Conservation (phyloP, 2,329 filamentous ascomycete genomes). For the Furcasterigmium sp. region DNA sequence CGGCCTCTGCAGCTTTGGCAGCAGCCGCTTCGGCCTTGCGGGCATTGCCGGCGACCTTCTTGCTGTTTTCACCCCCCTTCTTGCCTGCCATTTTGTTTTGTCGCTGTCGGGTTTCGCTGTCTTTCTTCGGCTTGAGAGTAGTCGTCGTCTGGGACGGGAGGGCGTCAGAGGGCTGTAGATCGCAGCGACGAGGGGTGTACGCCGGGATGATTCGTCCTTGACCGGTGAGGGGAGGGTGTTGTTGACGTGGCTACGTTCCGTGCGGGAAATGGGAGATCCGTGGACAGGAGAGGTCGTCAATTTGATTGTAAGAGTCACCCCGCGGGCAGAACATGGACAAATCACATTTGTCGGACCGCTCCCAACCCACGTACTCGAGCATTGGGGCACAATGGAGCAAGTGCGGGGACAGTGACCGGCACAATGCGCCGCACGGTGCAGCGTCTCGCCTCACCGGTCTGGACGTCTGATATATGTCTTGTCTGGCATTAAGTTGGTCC, state of each 20-base stretch:
- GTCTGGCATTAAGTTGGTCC: no score
- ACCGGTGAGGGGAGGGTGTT: background rate
- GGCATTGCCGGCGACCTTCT: constrained; percentile 86
- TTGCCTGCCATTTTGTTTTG: constrained; percentile 58
- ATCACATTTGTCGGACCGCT: background rate
- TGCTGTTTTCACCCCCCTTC: constrained; percentile 73
- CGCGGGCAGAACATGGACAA: background rate
- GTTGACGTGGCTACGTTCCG: background rate
- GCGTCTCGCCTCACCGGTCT: no score
- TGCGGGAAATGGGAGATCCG: background rate
- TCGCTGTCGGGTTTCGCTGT: background rate
- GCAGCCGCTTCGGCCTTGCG: constrained; percentile 87
- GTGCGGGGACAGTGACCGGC: background rate
- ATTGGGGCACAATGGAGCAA: background rate
- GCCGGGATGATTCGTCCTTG: background rate
- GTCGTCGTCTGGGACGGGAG: background rate
- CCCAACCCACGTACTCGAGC: background rate
- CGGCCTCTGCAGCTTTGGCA: constrained; percentile 67
- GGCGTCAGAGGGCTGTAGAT: background rate
- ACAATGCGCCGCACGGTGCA: background rate
- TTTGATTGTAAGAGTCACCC: background rate
- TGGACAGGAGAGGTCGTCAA: background rate
- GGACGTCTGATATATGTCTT: no score
- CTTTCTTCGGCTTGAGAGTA: constrained; percentile 2
- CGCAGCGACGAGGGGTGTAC: background rate